Conservation (phyloP, 1,284 basidiomycete genomes). For the Sporisorium iseilematis-ciliati region DNA sequence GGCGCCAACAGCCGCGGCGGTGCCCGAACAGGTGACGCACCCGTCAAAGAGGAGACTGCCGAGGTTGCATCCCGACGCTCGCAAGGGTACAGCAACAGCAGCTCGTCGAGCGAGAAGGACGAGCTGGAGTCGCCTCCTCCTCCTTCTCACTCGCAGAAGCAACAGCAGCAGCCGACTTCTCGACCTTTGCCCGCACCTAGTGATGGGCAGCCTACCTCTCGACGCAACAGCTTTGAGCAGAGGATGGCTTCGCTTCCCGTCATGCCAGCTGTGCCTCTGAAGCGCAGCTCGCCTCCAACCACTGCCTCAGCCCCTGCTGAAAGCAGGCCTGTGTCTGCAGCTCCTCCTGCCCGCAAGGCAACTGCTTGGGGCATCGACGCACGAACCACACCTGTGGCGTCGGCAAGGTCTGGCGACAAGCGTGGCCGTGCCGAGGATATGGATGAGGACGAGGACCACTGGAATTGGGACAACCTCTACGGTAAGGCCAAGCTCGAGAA, state of each 20-base stretch:
- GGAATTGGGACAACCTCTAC: slow-evolving; percentile 54
- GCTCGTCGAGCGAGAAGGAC: slow-evolving; percentile 50
- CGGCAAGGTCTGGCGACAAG: slow-evolving; percentile 27
- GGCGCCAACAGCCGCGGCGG: slow-evolving; percentile 5
- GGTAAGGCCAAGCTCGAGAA: slow-evolving; percentile 50
- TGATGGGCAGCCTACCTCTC: slow-evolving; percentile 24
- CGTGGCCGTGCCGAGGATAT: slow-evolving; percentile 41
- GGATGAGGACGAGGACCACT: slow-evolving; percentile 52
- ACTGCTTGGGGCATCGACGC: slow-evolving; percentile 52
- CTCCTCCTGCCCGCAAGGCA: slow-evolving; percentile 34
- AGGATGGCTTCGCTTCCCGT: slow-evolving; percentile 56
- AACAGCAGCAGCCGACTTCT: slow-evolving; percentile 14
- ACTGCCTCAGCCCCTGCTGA: slow-evolving; percentile 11
- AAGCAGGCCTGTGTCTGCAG: slow-evolving; percentile 11
- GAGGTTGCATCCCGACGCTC: slow-evolving; percentile 26
- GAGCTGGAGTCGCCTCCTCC: slow-evolving; percentile 52
- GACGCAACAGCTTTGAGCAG: slow-evolving; percentile 56
- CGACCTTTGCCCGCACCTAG: slow-evolving; percentile 17
- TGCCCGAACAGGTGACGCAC: background rate
- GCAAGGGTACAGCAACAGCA: slow-evolving; percentile 26
- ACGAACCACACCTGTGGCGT: slow-evolving; percentile 23
- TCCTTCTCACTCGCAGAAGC: slow-evolving; percentile 7
- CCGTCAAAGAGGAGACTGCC: slow-evolving; percentile 25
- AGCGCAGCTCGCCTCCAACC: slow-evolving; percentile 41
- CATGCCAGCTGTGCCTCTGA: slow-evolving; percentile 53